A percentile compares a stretch with the other conserved stretches of the same genome.
Conservation (phyloP, 2,329 filamentous ascomycete genomes). For the Ceratocystis harringtonii region DNA sequence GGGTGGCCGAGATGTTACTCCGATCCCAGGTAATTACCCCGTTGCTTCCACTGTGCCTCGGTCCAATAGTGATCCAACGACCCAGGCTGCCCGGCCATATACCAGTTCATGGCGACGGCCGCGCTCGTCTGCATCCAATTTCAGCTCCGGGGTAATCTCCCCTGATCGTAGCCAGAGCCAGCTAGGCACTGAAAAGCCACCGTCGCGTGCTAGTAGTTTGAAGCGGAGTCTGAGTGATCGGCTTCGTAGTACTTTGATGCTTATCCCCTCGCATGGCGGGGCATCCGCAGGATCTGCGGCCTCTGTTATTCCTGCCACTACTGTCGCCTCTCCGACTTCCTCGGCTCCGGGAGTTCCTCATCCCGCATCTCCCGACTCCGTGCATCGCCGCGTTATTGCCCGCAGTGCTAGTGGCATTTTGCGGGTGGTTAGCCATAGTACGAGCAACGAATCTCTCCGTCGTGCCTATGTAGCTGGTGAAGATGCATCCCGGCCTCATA, state of each 20-base stretch:
- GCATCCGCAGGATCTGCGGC: slow-evolving; percentile 22
- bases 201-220: slow-evolving; percentile 31
- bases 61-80: slow-evolving; percentile 12
- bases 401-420: slow-evolving; percentile 45
- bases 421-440: slow-evolving; percentile 40
- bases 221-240: slow-evolving; percentile 35
- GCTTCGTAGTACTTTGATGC: slow-evolving; percentile 45
- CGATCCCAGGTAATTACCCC: slow-evolving; percentile 10
- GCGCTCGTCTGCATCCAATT: slow-evolving; percentile 25
- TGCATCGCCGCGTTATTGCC: slow-evolving; percentile 42
- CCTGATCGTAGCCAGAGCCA: slow-evolving; percentile 9
- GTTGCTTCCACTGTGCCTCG: slow-evolving; percentile 1
- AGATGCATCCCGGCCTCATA: slow-evolving; percentile 25
- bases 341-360: background rate
- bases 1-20: slow-evolving; percentile 14
- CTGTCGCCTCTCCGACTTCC: slow-evolving; percentile 5
- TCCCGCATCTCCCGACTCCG: slow-evolving; percentile 21
- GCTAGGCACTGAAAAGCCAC: slow-evolving; percentile 6
- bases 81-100: slow-evolving; percentile 4
- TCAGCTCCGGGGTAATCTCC: slow-evolving; percentile 18
- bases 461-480: slow-evolving; percentile 17
- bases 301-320: slow-evolving; percentile 21
- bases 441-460: slow-evolving; percentile 33
- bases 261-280: slow-evolving; percentile 36
- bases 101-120: slow-evolving; percentile 10